Conservation (phyloP, 2,329 filamentous ascomycete species). For the Aureobasidium mangrovei region DNA sequence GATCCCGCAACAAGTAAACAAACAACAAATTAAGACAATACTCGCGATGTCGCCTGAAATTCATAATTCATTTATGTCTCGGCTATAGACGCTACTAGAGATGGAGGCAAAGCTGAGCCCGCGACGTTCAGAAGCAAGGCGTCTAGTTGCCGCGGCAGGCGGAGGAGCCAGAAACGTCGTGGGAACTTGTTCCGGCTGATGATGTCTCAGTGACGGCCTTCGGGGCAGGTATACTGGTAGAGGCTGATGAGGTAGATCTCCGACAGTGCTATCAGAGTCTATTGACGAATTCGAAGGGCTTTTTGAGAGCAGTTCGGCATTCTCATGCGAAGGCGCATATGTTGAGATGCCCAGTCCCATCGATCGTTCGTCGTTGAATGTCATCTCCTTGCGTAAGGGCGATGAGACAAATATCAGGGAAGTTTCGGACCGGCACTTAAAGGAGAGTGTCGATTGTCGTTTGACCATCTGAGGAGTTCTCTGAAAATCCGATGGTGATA, state of each 20-base stretch:
- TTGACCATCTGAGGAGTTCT: neutral
- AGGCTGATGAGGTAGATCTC: neutral
- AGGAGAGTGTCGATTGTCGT: neutral
- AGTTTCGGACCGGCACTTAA: slow-evolving; percentile 3
- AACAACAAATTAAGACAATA: too few relatives aligned
- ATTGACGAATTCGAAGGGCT: neutral
- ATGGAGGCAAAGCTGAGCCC: neutral
- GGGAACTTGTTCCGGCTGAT: too few relatives aligned
- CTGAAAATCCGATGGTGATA: neutral
- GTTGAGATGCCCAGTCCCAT: neutral
- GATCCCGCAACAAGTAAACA: too few relatives aligned
- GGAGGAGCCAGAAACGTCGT: neutral
- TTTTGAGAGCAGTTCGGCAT: neutral
- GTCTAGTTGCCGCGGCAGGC: neutral
- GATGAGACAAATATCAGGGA: neutral
- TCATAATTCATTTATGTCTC: neutral
- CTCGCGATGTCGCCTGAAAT: too few relatives aligned
- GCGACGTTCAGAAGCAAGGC: neutral
- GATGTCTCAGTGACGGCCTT: neutral
- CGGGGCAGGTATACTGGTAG: neutral
- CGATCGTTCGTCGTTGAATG: neutral
- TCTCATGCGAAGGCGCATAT: neutral
- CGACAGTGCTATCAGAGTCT: neutral
- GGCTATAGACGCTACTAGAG: slow-evolving; percentile 6
- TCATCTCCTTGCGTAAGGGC: neutral